A percentile compares a stretch with the other conserved stretches of the same genome.
These are phyloP conservation scores for Citeromyces matritensis DNA, from an alignment of 805 yeast genomes.

Conservation along the genomic window DNA sequence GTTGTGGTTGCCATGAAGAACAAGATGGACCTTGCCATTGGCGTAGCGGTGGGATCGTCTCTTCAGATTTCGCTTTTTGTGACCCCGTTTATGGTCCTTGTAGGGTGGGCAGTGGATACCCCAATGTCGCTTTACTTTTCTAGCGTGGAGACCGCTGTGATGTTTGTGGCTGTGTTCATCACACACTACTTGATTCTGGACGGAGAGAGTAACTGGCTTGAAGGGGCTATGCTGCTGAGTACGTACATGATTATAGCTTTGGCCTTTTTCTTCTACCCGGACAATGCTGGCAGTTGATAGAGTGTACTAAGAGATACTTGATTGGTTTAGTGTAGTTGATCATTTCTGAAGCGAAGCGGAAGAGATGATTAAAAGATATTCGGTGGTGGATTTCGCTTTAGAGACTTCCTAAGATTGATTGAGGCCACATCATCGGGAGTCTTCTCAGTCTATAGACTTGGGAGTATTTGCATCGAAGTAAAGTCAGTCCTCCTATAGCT, in stretches of 20 bases:
- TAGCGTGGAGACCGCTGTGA: constrained; percentile 84
- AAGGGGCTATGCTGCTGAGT: constrained; percentile 84
- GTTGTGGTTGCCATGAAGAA: constrained; percentile 88
- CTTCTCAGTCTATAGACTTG: too few species aligned
- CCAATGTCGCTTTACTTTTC: constrained; percentile 91
- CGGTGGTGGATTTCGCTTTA: too few species aligned
- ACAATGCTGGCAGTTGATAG: constrained; percentile 11
- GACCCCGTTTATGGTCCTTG: constrained; percentile 85
- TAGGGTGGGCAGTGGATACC: constrained; percentile 85
- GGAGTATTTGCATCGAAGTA: too few species aligned
- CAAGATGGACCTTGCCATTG: constrained; percentile 94
- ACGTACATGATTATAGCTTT: constrained; percentile 79
- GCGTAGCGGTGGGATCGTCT: constrained; percentile 94
- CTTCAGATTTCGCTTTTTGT: constrained; percentile 91
- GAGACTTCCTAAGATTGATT: too few species aligned
- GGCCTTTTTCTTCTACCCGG: constrained; percentile 86
- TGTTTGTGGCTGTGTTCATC: constrained; percentile 81
- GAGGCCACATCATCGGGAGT: too few species aligned
- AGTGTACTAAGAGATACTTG: neutral
- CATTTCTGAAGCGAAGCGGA: too few species aligned
- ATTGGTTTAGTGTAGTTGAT: too few species aligned
- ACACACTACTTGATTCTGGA: constrained; percentile 79
- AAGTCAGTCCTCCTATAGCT: too few species aligned
- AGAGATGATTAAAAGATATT: too few species aligned
- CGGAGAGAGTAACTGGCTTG: constrained; percentile 95